Base-by-base conservation (phyloP, 208 protist genomes). In the Crithidia mellificae region DNA sequence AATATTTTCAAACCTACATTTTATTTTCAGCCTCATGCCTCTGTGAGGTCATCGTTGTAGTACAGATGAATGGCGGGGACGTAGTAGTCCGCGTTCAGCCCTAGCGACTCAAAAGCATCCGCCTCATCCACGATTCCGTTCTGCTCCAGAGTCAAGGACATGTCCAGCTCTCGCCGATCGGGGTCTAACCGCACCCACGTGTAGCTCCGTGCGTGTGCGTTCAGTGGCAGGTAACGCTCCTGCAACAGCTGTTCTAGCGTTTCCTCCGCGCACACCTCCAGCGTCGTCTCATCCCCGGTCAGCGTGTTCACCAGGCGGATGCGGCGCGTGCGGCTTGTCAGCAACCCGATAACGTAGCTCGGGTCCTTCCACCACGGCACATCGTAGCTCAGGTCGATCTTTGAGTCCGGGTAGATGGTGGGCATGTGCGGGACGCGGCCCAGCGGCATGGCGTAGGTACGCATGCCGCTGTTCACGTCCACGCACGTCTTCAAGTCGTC, bases 11-110 rank as follows among this genome's bases (percentile, higher is more conserved):
- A n/a, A n/a, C n/a, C n/a, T n/a, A n/a, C n/a, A n/a, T n/a, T n/a
- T n/a, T n/a, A n/a, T n/a, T n/a, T n/a, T n/a, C n/a, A n/a, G 36
- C 12, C 17, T 74, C 47, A 94, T 38, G 84, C 90, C 61, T 95
- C 85, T 2, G 93, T 98, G 12, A 97, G 74, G 65, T 98, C 95
- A 57, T 98, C 95, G 63, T 97, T 93, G 72, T 93, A 98, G 81
- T 97, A 97, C 11, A 98, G 68, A 63, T 97, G 93, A 25, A 98
- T 77, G 27, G 92, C 91, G 7, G 95, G 93, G 34, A 94, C 89
- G 81, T 97, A 97, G 70, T 89, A 95, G 71, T 97, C 92, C 14
- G 91, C 87, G 54, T 93, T 91, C 25, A 98, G 80, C 6, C 89
- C 90, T 12, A 98, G 59, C 52, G 81, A 80, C 72, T 94, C 91